phyloP scores from a whole-genome alignment of 1,284 basidiomycete genomes.

The Marasmius oreades region DNA sequence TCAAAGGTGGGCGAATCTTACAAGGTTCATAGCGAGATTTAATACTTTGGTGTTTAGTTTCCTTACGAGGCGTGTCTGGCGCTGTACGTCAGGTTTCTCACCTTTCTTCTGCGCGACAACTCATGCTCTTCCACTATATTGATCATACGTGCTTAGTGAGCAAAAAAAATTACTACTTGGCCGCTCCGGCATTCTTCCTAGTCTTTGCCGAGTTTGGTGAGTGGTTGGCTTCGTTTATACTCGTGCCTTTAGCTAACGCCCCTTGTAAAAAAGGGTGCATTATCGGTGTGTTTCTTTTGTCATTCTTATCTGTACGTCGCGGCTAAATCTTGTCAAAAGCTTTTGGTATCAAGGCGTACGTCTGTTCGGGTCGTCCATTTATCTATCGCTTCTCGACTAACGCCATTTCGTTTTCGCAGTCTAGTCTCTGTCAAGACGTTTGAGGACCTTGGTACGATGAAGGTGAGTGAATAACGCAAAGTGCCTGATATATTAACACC shows the following conservation, averaged over 20 bases:
- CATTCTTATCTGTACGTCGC: background rate
- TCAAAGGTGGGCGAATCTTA: background rate
- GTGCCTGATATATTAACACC: constrained; percentile 9
- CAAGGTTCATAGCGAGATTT: background rate
- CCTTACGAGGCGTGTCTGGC: constrained; percentile 2
- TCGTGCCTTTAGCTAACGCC: constrained; percentile 15
- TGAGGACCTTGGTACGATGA: background rate
- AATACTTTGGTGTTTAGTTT: background rate
- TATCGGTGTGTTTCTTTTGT: constrained; percentile 8
- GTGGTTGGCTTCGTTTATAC: background rate
- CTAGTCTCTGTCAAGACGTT: constrained; percentile 11
- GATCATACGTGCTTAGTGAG: constrained; percentile 20
- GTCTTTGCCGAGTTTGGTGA: constrained; percentile 25
- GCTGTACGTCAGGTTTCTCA: background rate
- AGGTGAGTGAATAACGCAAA: constrained; percentile 13
- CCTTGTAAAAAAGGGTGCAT: constrained; percentile 17
- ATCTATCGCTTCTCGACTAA: background rate
- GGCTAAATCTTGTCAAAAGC: constrained; percentile 15
- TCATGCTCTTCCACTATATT: background rate
- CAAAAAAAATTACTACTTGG: constrained; percentile 22
- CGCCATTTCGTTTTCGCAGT: background rate
- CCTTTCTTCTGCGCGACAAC: background rate
- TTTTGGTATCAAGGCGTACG: constrained; percentile 21
- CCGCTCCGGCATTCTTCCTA: constrained; percentile 21
- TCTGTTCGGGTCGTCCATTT: background rate